Base-by-base conservation (phyloP, 192 early-diverging fungal genomes). In the Geranomyces variabilis region DNA sequence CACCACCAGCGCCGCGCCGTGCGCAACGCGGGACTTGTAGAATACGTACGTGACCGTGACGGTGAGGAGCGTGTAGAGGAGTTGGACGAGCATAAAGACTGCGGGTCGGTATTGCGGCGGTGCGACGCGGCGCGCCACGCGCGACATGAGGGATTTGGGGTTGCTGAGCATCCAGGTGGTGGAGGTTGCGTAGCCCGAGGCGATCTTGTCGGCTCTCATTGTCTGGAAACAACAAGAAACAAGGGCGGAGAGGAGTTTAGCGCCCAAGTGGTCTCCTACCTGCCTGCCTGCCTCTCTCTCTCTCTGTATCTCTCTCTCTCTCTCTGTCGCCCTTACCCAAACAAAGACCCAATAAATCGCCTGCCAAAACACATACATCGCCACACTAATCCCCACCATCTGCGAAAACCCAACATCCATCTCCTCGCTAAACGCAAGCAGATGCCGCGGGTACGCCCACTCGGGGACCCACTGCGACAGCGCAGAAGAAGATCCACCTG, bases 111-210 rank as follows among this genome's bases (percentile, higher is more conserved):
- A 84, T 10, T 3, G 5, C 36, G 36, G 36, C 41, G 81, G 78
- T 10, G 36, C 36, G 17, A 58, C 34, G 0, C 36, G 28, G 15
- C 28, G 34, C 34, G 45, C 49, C 48, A 30, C 45, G 29, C 34
- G 29, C 22, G 17, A 63, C 46, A 69, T 71, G 34, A 76, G 34
- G 21, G 67, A 80, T 28, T 47, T 47, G 44, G n/a, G 64, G 70
- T 85, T 84, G 60, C 78, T 77, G 61, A 90, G 79, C 29, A 90
- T 43, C 84, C 84, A 90, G 0, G 86, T 86, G 63, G 86, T 90
- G 7, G 82, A 85, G 0, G 89, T 89, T 22, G 85, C 75, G 33
- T 86, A 79, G 1, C 77, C 70, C 0, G 80, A 81, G 6, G 66
- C 61, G 68, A 72, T 70, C 36, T 78, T 81, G 55, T 79, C 74